Conservation (phyloP, 2,329 filamentous ascomycete species). For the Emmonsiellopsis sp. region DNA sequence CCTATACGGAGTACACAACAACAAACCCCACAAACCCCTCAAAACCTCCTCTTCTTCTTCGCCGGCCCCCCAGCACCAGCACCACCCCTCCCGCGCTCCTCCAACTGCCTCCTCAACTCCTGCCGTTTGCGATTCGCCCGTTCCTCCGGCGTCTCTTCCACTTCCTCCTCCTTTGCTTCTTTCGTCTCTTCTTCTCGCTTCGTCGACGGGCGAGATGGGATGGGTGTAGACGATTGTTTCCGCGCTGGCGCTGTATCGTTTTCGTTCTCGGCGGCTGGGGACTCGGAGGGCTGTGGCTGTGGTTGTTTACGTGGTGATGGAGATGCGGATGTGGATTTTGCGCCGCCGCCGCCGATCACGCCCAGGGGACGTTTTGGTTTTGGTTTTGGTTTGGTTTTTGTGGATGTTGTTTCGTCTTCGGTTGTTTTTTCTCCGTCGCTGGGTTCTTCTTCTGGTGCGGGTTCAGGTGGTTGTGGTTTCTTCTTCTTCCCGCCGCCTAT, state of each 20-base stretch:
- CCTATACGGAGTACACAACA: background rate
- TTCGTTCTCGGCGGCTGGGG: too few relatives aligned
- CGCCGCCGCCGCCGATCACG: too few relatives aligned
- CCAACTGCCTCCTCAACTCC: conserved; percentile 47
- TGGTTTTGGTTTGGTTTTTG: too few relatives aligned
- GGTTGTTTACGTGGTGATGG: too few relatives aligned
- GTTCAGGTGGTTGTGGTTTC: background rate
- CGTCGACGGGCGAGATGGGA: background rate
- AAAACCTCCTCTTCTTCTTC: conserved; percentile 53
- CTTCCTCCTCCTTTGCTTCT: conserved; percentile 9
- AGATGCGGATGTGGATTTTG: too few relatives aligned
- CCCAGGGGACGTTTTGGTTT: background rate
- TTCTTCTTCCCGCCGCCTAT: conserved; percentile 19
- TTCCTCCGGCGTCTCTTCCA: conserved; percentile 40
- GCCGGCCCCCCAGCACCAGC: conserved; percentile 19
- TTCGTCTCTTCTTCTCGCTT: conserved; percentile 11
- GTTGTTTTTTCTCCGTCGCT: conserved; percentile 2
- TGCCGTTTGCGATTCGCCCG: conserved; percentile 47
- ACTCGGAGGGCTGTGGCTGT: too few relatives aligned
- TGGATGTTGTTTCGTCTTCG: background rate
- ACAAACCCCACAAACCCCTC: conserved; percentile 7
- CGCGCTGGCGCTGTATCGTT: background rate
- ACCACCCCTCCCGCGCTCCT: conserved; percentile 40
- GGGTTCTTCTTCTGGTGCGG: conserved; percentile 1
- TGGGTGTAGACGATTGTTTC: background rate